These are phyloP conservation scores for Trichophyton verrucosum DNA, from an alignment of 2,329 filamentous ascomycete species.

Conservation along the genomic window DNA sequence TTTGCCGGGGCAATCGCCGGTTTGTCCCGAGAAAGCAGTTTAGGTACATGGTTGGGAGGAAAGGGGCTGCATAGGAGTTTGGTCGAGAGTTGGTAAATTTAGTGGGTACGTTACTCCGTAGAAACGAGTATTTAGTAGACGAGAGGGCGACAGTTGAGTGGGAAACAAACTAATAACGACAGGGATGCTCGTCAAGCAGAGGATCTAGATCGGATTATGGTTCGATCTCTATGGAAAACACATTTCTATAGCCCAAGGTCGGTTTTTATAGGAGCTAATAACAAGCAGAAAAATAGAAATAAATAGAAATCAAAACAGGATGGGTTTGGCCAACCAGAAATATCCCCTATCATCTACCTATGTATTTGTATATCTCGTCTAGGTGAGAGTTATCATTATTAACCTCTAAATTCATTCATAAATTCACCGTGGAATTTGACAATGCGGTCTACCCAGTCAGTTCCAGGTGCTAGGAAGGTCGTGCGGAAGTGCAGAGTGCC, in stretches of 20 bases:
- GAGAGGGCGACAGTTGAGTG: not conserved
- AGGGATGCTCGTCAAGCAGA: not conserved
- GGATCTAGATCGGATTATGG: not conserved
- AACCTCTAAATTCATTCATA: conserved; percentile 60
- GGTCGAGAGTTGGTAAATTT: not conserved
- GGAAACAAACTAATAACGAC: not conserved
- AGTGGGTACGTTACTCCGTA: no score
- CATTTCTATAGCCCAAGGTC: not conserved
- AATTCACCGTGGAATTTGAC: conserved; percentile 86
- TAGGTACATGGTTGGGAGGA: not conserved
- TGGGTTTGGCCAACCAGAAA: not conserved
- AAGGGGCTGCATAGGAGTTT: not conserved
- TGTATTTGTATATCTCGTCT: not conserved
- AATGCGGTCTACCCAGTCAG: conserved; percentile 82
- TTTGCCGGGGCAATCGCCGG: not conserved
- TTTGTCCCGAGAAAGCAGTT: not conserved
- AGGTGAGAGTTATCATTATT: not conserved
- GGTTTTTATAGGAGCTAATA: not conserved
- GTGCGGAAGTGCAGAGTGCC: conserved; percentile 88
- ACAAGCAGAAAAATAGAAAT: not conserved
- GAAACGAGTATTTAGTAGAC: not conserved
- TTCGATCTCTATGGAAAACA: not conserved
- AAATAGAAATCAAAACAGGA: no score
- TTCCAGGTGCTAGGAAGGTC: conserved; percentile 91
- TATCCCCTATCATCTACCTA: not conserved